These are phyloP conservation scores for Taphrina pruni DNA, from an alignment of 1,139 yeast species.

Conservation along the genomic window DNA sequence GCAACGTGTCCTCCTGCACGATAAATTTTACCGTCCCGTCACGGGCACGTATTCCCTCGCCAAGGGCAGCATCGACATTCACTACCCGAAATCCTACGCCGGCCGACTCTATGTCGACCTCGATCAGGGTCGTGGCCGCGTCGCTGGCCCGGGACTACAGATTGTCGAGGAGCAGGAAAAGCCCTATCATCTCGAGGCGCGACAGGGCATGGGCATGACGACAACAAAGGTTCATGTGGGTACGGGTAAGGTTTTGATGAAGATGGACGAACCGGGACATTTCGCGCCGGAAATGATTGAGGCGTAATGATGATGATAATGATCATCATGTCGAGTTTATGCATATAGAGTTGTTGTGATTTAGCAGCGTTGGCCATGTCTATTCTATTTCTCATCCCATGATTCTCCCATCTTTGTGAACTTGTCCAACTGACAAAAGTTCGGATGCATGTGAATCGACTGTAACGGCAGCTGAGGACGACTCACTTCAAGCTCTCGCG, in stretches of 20 bases:
- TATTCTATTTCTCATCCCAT: too few relatives aligned
- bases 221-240: constrained; percentile 11
- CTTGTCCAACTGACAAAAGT: too few relatives aligned
- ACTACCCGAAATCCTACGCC: constrained; percentile 20
- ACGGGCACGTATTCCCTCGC: constrained; percentile 22
- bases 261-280: background rate
- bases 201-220: constrained; percentile 4
- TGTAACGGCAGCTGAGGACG: too few relatives aligned
- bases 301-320: background rate
- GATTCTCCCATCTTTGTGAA: background rate
- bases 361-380: too few relatives aligned
- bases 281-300: constrained; percentile 5
- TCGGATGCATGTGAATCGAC: too few relatives aligned
- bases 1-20: constrained; percentile 9
- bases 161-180: background rate
- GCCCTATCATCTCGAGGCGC: constrained; percentile 3
- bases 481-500: constrained; percentile 45
- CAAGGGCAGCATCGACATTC: constrained; percentile 9
- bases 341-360: too few relatives aligned
- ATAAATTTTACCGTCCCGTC: constrained; percentile 25
- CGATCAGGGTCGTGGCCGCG: constrained; percentile 10
- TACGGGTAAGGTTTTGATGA: background rate
- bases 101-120: constrained; percentile 14
- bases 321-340: too few relatives aligned
- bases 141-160: constrained; percentile 14